A percentile compares a stretch with the other conserved stretches of the same genome.
Evolutionary conservation across 768 basidiomycete species (phyloP).

Genomic region (Chalciporus pseudorubinellus): DNA sequence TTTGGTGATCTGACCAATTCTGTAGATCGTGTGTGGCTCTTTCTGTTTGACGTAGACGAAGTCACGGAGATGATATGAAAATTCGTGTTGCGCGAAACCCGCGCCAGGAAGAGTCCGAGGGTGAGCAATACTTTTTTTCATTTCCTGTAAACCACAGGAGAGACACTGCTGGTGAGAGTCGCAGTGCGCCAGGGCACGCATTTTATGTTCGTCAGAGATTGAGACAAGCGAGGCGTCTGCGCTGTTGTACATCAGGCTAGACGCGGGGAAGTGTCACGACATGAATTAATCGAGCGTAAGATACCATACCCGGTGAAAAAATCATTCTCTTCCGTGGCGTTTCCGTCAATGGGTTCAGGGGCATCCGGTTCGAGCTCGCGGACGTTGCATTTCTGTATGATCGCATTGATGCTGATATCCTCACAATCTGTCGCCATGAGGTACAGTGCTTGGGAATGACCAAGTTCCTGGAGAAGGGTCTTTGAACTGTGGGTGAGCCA

Average conservation of each 20-base stretch:
- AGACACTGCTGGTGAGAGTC: constrained; percentile 42
- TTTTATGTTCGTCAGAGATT: constrained; percentile 36
- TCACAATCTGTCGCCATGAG: constrained; percentile 54
- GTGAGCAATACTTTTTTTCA: constrained; percentile 21
- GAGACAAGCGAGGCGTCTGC: constrained; percentile 45
- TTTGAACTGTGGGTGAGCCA: constrained; percentile 67
- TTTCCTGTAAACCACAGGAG: constrained; percentile 43
- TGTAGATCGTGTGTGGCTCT: constrained; percentile 31
- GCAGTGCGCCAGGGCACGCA: constrained; percentile 28
- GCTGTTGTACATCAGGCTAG: constrained; percentile 53
- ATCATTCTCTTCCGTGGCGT: constrained; percentile 37
- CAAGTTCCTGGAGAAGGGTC: constrained; percentile 62
- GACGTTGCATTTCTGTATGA: constrained; percentile 58
- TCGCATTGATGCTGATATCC: constrained; percentile 51
- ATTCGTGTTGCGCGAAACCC: constrained; percentile 42
- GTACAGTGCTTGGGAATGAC: constrained; percentile 61
- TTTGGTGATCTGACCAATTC: constrained; percentile 55
- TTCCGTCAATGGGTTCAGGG: constrained; percentile 47
- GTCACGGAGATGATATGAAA: constrained; percentile 55
- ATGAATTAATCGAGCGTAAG: neutral
- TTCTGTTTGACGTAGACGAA: constrained; percentile 55
- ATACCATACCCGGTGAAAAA: constrained; percentile 57
- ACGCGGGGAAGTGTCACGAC: neutral
- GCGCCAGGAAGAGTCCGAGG: constrained; percentile 29
- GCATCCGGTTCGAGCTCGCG: constrained; percentile 40